phyloP scores from a whole-genome alignment of 306 rosid species.

The Medicago arabica region DNA sequence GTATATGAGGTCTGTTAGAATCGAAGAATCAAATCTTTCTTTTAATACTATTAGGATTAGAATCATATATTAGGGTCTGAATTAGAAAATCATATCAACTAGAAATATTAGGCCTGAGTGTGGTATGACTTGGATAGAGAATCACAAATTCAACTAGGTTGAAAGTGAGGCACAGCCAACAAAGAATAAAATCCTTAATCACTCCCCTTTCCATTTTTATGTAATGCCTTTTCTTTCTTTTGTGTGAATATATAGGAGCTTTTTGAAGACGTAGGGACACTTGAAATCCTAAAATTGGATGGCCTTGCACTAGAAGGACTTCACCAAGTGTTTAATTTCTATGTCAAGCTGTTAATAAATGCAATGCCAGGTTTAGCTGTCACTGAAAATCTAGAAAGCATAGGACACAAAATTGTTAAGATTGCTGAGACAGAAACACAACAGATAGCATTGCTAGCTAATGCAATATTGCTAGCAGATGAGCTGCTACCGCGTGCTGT shows the following conservation, averaged over 20 bases:
- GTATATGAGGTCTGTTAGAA: too few species aligned
- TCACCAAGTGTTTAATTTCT: constrained; percentile 65
- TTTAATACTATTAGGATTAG: too few species aligned
- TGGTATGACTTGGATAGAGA: background rate
- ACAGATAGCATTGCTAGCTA: constrained; percentile 76
- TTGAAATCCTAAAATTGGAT: constrained; percentile 77
- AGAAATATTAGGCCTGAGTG: background rate
- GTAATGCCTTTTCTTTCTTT: background rate
- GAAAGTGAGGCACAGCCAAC: too few species aligned
- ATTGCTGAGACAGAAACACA: constrained; percentile 86
- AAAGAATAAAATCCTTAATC: background rate
- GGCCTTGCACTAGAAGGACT: constrained; percentile 73
- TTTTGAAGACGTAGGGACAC: constrained; percentile 74
- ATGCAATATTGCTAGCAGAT: constrained; percentile 79
- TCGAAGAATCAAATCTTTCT: too few species aligned
- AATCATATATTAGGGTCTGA: background rate
- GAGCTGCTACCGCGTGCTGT: constrained; percentile 91
- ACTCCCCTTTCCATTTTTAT: background rate
- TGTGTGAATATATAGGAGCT: constrained; percentile 68
- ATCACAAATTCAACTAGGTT: background rate
- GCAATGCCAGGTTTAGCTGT: constrained; percentile 82
- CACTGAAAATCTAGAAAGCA: constrained; percentile 64
- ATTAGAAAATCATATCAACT: background rate
- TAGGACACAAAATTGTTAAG: constrained; percentile 69
- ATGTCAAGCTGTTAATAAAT: constrained; percentile 67